Evolutionary conservation across 768 basidiomycete genomes (phyloP).

Genomic region (Pleurotus pulmonarius): DNA sequence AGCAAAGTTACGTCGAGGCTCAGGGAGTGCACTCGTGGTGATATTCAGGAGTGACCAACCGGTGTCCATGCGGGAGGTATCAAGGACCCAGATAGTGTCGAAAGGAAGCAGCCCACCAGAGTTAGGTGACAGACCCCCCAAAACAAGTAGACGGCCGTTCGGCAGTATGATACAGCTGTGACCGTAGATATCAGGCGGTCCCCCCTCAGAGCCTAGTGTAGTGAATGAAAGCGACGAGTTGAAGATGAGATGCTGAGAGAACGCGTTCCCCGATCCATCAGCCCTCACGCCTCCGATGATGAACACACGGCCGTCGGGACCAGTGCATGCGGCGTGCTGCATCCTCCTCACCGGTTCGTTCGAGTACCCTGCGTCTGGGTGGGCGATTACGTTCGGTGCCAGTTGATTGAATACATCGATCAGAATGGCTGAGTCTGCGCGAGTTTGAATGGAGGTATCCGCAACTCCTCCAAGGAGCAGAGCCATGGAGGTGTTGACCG

Average conservation of each 20-base stretch:
- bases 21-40: slow-evolving; percentile 38
- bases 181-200: slow-evolving; percentile 68
- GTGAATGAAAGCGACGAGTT: slow-evolving; percentile 46
- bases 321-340: slow-evolving; percentile 62
- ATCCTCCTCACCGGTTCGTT: slow-evolving; percentile 71
- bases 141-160: slow-evolving; percentile 65
- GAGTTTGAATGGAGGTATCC: slow-evolving; percentile 41
- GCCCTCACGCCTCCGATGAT: slow-evolving; percentile 77
- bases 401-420: slow-evolving; percentile 37
- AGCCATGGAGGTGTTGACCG: slow-evolving; percentile 47
- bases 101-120: slow-evolving; percentile 48
- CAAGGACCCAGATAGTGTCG: slow-evolving; percentile 56
- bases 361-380: slow-evolving; percentile 47
- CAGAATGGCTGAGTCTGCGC: slow-evolving; percentile 60
- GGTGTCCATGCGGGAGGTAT: slow-evolving; percentile 41
- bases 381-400: neutral
- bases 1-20: slow-evolving; percentile 62
- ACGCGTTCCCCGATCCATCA: slow-evolving; percentile 69
- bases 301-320: slow-evolving; percentile 49
- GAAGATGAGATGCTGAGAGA: slow-evolving; percentile 66
- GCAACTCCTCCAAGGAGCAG: slow-evolving; percentile 79
- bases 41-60: slow-evolving; percentile 50
- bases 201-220: slow-evolving; percentile 46
- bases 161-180: slow-evolving; percentile 68
- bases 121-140: slow-evolving; percentile 67